Percentiles rank a stretch among this genome's conserved stretches.
These are phyloP conservation scores for Trichosporon ovoides DNA, from an alignment of 1,284 basidiomycete genomes.

Conservation along the genomic window DNA sequence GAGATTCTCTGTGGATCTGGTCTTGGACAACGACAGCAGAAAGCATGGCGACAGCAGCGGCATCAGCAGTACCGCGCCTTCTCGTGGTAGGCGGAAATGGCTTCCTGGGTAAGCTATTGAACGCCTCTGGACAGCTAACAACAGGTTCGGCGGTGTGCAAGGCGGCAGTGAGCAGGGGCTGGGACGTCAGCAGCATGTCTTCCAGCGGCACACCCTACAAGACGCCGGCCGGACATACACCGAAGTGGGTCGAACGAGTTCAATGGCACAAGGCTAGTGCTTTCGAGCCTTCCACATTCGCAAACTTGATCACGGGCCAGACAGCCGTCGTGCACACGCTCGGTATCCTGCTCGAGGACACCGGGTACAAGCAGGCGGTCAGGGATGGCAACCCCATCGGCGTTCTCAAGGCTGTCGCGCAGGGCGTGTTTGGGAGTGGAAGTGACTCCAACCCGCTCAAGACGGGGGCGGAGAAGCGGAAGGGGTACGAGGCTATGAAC, in stretches of 20 bases:
- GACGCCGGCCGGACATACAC: constrained; percentile 81
- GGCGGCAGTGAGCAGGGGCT: constrained; percentile 77
- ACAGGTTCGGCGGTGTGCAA: constrained; percentile 87
- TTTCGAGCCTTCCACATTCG: constrained; percentile 68
- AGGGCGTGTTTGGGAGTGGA: constrained; percentile 45
- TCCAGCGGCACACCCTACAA: constrained; percentile 78
- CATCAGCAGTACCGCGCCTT: constrained; percentile 48
- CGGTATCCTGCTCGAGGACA: constrained; percentile 82
- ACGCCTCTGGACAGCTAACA: neutral
- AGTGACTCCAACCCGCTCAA: constrained; percentile 61
- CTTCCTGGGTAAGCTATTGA: constrained; percentile 61
- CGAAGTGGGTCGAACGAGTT: constrained; percentile 71
- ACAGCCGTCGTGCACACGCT: constrained; percentile 88
- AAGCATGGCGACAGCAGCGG: neutral
- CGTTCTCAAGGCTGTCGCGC: constrained; percentile 52
- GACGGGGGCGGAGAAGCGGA: constrained; percentile 38
- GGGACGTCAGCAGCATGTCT: constrained; percentile 86
- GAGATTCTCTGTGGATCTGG: neutral
- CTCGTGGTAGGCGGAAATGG: constrained; percentile 92
- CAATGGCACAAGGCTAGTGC: constrained; percentile 76
- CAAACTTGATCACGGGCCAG: constrained; percentile 58
- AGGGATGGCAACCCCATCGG: constrained; percentile 57
- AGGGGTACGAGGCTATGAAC: constrained; percentile 74
- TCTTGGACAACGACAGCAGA: neutral
- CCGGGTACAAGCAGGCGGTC: constrained; percentile 71